These are phyloP conservation scores for Puccinia novopanici DNA, from an alignment of 1,284 basidiomycete species.

Conservation along the genomic window DNA sequence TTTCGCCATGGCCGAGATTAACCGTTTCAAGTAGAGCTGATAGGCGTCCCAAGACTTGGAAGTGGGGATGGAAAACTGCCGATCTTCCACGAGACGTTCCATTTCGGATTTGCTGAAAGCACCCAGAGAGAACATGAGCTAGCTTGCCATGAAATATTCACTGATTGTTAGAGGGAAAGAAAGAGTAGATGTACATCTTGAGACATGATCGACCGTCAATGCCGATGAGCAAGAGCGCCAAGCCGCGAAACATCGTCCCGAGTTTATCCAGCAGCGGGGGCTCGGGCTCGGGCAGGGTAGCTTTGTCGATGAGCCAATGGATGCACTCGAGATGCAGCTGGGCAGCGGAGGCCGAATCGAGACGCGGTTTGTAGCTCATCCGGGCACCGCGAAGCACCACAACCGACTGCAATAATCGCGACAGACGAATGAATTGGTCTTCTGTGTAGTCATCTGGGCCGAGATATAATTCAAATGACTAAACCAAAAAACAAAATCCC, in stretches of 20 bases:
- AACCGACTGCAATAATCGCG: conserved; percentile 54
- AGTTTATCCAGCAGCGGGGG: conserved; percentile 52
- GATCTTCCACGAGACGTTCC: conserved; percentile 54
- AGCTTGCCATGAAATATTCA: neutral
- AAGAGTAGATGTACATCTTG: conserved; percentile 53
- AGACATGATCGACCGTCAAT: conserved; percentile 55
- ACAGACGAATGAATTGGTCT: conserved; percentile 55
- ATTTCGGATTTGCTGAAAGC: conserved; percentile 54
- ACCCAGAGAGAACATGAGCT: neutral
- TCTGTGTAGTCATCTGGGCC: conserved; percentile 14
- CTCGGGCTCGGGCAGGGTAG: conserved; percentile 54
- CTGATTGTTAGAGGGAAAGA: neutral
- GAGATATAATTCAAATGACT: conserved; percentile 47
- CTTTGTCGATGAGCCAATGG: conserved; percentile 55
- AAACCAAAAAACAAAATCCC: neutral
- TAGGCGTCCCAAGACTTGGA: conserved; percentile 57
- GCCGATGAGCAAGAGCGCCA: conserved; percentile 55
- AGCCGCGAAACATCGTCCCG: conserved; percentile 55
- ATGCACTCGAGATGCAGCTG: conserved; percentile 55
- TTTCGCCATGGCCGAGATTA: conserved; percentile 56
- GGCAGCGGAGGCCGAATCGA: conserved; percentile 54
- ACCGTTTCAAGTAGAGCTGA: conserved; percentile 56
- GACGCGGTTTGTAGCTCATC: conserved; percentile 54
- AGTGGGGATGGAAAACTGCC: conserved; percentile 54
- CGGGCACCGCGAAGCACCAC: conserved; percentile 57